Conservation (phyloP, 805 yeast genomes). For the Candida oleophila region DNA sequence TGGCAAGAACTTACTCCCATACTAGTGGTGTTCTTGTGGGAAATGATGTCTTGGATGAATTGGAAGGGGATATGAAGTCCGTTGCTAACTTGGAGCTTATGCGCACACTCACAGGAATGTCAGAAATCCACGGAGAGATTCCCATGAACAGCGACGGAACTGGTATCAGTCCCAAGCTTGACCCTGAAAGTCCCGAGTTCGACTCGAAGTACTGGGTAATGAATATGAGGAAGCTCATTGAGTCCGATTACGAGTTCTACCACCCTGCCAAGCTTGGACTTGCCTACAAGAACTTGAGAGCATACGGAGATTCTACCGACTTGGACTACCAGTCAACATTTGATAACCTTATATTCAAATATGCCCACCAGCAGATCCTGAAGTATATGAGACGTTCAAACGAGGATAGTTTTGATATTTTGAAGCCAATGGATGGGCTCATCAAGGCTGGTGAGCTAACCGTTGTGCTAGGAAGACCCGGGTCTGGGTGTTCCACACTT, state of each 20-base stretch:
- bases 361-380: constrained; percentile 3
- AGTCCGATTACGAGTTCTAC: constrained; percentile 55
- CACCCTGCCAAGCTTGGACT: constrained; percentile 58
- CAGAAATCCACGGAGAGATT: constrained; percentile 41
- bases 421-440: constrained; percentile 66
- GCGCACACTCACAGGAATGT: constrained; percentile 32
- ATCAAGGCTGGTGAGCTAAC: constrained; percentile 63
- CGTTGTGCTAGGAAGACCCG: constrained; percentile 78
- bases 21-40: not conserved
- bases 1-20: constrained; percentile 24
- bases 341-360: constrained; percentile 27
- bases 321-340: constrained; percentile 60
- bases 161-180: constrained; percentile 39
- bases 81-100: constrained; percentile 5
- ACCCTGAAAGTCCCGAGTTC: constrained; percentile 53
- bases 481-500: constrained; percentile 75
- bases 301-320: constrained; percentile 59
- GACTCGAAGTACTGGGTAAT: constrained; percentile 60
- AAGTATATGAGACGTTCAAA: constrained; percentile 2
- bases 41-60: not conserved
- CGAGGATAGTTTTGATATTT: constrained; percentile 41
- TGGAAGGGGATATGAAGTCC: not conserved
- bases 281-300: constrained; percentile 52
- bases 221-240: constrained; percentile 50
- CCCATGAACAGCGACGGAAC: constrained; percentile 20